Conservation (phyloP, 495 filamentous ascomycete species). For the Hyaloscypha finlandica region DNA sequence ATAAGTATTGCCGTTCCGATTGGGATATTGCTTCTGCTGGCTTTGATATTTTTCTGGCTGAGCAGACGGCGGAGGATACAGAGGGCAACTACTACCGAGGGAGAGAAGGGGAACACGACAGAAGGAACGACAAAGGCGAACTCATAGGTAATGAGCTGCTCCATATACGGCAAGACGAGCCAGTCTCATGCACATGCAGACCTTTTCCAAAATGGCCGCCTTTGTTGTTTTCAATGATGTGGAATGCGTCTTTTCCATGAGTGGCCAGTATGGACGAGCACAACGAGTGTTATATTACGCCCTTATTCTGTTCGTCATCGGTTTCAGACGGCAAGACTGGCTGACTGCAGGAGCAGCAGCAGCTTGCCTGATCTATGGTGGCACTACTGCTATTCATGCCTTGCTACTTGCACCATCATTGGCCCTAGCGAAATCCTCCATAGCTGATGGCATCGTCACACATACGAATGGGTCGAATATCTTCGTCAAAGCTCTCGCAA, state of each 20-base stretch:
- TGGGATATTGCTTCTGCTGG: too few relatives aligned
- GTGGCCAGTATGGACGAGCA: constrained; percentile 9
- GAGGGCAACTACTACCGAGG: too few relatives aligned
- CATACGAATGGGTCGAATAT: neutral
- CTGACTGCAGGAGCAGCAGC: constrained; percentile 15
- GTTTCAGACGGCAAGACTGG: constrained; percentile 6
- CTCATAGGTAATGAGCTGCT: too few relatives aligned
- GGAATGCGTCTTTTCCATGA: constrained; percentile 12
- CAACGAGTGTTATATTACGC: constrained; percentile 8
- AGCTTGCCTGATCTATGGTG: constrained; percentile 6
- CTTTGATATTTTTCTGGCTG: too few relatives aligned
- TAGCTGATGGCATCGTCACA: constrained; percentile 3
- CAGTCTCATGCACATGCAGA: too few relatives aligned
- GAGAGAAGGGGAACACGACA: too few relatives aligned
- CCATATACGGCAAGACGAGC: too few relatives aligned
- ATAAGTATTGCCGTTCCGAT: too few relatives aligned
- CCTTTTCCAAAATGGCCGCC: neutral
- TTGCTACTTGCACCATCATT: neutral
- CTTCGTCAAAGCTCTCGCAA: neutral
- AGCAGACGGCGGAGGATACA: too few relatives aligned
- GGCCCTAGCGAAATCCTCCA: neutral
- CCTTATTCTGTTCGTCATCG: constrained; percentile 9
- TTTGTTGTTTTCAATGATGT: constrained; percentile 10
- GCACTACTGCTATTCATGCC: constrained; percentile 10
- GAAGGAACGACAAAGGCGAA: too few relatives aligned